Evolutionary conservation across 176 grass and related monocot species (phyloP), one percentile per base, ranked within the genome.

Genomic region (Elymus sibiricus): DNA sequence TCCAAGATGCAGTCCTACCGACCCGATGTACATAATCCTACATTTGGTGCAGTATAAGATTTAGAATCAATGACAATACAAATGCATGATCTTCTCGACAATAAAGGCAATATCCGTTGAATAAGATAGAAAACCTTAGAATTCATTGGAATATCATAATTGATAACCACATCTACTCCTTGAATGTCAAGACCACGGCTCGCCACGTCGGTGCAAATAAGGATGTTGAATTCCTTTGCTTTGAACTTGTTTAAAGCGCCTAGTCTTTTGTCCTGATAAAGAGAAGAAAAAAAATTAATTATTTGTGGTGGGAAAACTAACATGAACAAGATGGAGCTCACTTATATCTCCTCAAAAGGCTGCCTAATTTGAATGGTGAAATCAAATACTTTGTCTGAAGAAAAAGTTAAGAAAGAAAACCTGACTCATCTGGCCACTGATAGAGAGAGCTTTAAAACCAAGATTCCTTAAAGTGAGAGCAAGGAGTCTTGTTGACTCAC

Each of bases 21-120:
- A 95, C 95, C 63, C 91, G 91, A 98, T 98, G 95, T 60, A 98
- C 83, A 80, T 98, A 98, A 90, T 95, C 95, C 93, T 95, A 76
- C 63, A 92, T 85, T 83, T 27, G 3, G 15, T 15, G 17, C n/a
- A 47, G 74, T 5, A 64, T 9, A 51, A 62, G 19, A 77, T 60
- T 77, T 59, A 81, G 77, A 37, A 70, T n/a, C 39, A 74, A 64
- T 77, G 60, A 39, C 31, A 44, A 19, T 7, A n/a, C 25, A 83
- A 78, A 40, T 42, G 34, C 64, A 83, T 27, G 4, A 77, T 66
- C 19, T 61, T 69, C 49, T 32, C 43, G 15, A 7, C n/a, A 62
- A 62, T 5, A 26, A 62, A 25, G 3, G n/a, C 59, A 11, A 22
- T 61, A 9, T 77, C 11, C 21, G 28, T 31, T 81, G 34, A 38